Base-by-base conservation (phyloP, 2,329 filamentous ascomycete genomes). In the Fusarium sp. region DNA sequence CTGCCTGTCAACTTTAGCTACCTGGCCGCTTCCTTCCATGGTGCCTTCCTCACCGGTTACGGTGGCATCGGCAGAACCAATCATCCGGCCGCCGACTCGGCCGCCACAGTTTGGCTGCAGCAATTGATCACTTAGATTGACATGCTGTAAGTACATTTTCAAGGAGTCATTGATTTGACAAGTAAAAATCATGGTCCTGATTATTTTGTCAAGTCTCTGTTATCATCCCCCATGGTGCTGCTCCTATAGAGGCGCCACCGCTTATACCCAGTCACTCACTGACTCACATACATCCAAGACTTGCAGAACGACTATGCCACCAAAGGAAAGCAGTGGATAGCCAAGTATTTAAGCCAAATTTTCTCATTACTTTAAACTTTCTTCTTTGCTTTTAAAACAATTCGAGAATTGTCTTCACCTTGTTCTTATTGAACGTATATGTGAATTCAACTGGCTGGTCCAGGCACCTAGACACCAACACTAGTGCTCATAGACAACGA, bases 281-380 rank as follows among this genome's bases (percentile, higher is more conserved):
- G 62, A 64, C 62, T 64, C 52, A 64, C 50, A 45, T 47, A 29
- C 47, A 31, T 31, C 45, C 45, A 13, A 50, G 45, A 52, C 47
- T 20, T 52, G 47, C 47, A 52, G 47, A 52, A 54, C 22, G 27
- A 58, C 62, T 58, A 64, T 54, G 57, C 62, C 62, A 45, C 62
- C 62, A 64, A 57, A 45, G 62, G 62, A 42, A 64, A 64, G 20
- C 27, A 31, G 36, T 33, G 45, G 38, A 36, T 29, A 57, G 22
- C 11, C n/a, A 33, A 45, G 50, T 64, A 58, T 58, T 64, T 64
- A 64, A 64, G 9, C 6, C 27, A 31, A 20, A 14, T 31, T 54
- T 31, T 20, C 27, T 11, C 31, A 20, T 31, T 4, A 31, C 4
- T 31, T 31, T 4, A 4, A 13, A 20, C 13, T 54, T n/a, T 20